Evolutionary conservation across 768 basidiomycete genomes (phyloP), one percentile per base, ranked within the genome.

Genomic region (Lactarius evosmus): DNA sequence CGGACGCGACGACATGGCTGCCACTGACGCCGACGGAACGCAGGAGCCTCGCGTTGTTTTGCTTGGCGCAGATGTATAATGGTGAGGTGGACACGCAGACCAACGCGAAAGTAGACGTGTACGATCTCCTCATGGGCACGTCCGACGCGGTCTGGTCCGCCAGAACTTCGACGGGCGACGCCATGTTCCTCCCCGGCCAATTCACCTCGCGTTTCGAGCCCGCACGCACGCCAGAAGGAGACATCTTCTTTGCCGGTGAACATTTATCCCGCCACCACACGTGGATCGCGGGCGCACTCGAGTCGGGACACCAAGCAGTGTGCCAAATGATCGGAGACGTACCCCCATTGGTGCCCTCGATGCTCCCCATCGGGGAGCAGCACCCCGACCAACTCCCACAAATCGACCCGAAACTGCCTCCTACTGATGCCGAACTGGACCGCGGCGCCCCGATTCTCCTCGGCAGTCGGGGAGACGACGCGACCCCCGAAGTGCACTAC

Each of bases 151-250:
- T 52, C 32, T 73, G 72, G 72, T 70, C 71, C 9, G 58, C 65
- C 25, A 58, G 62, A 22, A 65, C 57, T 33, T 62, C 69, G 17
- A 70, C 71, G 32, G 72, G 72, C 19, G 72, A 71, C 25, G 72
- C 72, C 7, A 73, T 72, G 69, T 73, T 72, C 61, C 60, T 72
- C 49, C 72, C 72, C 0, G 72, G 72, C n/a, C 72, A 73, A 40
- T 71, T 72, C 32, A 19, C 46, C 7, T 50, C 67, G 2, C 67
- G 66, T 41, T 69, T 72, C 44, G 70, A 70, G 22, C 60, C 60
- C 2, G 66, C 66, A 11, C 66, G 67, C 19, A 27, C 19, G 30
- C 67, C 67, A n/a, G 72, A 73, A 55, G 69, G 66, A 2, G 69
- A 67, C 54, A 50, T 73, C 19, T 66, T 63, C 53, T 73, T 73